These are phyloP conservation scores for Chondrostereum purpureum DNA, from an alignment of 1,284 basidiomycete genomes.

Conservation along the genomic window DNA sequence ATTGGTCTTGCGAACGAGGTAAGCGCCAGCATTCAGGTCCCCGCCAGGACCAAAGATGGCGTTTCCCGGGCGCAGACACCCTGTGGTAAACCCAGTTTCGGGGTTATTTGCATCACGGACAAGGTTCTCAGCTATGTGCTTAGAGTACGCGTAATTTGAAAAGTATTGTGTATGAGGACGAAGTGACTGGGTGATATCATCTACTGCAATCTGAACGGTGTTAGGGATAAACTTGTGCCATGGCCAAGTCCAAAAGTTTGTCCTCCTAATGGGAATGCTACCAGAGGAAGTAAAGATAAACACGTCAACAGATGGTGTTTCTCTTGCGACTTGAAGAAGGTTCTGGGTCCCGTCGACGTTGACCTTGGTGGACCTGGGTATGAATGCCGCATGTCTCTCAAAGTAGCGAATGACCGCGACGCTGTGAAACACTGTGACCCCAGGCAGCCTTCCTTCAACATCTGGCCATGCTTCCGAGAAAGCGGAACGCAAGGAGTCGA, in stretches of 20 bases:
- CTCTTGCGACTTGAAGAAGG: slow-evolving; percentile 31
- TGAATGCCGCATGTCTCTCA: slow-evolving; percentile 35
- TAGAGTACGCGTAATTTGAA: slow-evolving; percentile 51
- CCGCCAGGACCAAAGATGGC: slow-evolving; percentile 48
- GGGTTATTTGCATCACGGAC: slow-evolving; percentile 37
- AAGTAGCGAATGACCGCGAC: slow-evolving; percentile 53
- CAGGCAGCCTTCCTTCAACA: slow-evolving; percentile 9
- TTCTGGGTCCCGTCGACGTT: slow-evolving; percentile 45
- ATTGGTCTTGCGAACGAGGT: slow-evolving; percentile 24
- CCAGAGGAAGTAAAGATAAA: slow-evolving; percentile 51
- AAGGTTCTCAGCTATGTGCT: slow-evolving; percentile 34
- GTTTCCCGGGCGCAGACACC: slow-evolving; percentile 49
- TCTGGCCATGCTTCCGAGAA: slow-evolving; percentile 43
- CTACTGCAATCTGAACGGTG: slow-evolving; percentile 39
- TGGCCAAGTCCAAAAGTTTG: slow-evolving; percentile 44
- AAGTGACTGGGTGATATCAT: slow-evolving; percentile 33
- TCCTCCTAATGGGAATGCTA: slow-evolving; percentile 35
- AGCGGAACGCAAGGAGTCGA: slow-evolving; percentile 33
- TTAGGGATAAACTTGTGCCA: slow-evolving; percentile 39
- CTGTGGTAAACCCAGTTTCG: slow-evolving; percentile 32
- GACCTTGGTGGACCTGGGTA: slow-evolving; percentile 36
- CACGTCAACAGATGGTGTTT: slow-evolving; percentile 30
- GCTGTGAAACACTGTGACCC: slow-evolving; percentile 47
- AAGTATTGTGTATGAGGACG: slow-evolving; percentile 37
- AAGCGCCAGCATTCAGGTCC: slow-evolving; percentile 38